These are phyloP conservation scores for Rhodotorula sp. DNA, from an alignment of 1,284 basidiomycete genomes.

Conservation along the genomic window DNA sequence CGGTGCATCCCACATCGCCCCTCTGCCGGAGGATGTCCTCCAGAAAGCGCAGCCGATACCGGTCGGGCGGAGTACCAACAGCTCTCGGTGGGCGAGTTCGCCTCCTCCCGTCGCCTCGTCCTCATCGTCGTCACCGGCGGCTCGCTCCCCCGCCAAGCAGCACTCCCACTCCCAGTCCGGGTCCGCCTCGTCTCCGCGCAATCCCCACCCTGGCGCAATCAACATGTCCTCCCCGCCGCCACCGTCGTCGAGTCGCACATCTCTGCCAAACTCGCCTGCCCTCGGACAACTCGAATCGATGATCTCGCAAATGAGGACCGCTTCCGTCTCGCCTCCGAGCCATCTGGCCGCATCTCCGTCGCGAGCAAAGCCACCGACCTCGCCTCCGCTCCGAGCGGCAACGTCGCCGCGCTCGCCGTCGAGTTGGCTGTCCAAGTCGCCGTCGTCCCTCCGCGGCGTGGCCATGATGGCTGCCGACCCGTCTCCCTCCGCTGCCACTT, in stretches of 20 bases:
- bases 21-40: neutral
- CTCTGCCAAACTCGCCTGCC: neutral
- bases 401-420: neutral
- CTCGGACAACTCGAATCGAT: constrained; percentile 23
- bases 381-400: neutral
- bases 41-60: constrained; percentile 9
- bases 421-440: neutral
- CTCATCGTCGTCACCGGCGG: neutral
- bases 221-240: neutral
- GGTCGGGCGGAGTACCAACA: constrained; percentile 1
- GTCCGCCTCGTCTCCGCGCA: neutral
- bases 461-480: no score
- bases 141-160: neutral
- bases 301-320: constrained; percentile 15
- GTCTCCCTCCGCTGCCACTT: neutral
- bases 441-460: neutral
- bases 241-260: no score
- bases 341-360: neutral
- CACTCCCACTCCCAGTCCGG: neutral
- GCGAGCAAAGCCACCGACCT: neutral
- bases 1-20: neutral
- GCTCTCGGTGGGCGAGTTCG: constrained; percentile 12
- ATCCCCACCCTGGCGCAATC: no score
- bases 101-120: neutral
- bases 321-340: neutral